Conservation (phyloP, 2,329 filamentous ascomycete species). For the Ceratocystis ficicola region DNA sequence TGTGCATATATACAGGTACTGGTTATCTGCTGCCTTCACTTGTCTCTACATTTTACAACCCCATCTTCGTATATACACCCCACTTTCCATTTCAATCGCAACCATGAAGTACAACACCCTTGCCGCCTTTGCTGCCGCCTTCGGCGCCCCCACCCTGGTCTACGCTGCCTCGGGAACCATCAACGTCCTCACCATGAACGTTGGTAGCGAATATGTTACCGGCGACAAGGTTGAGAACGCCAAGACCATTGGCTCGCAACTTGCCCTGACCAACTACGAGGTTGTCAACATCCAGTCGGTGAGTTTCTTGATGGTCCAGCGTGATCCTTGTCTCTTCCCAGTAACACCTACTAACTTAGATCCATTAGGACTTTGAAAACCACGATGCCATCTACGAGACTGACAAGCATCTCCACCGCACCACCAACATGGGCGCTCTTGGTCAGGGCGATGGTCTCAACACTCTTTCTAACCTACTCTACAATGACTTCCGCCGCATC, state of each 20-base stretch:
- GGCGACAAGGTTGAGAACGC: slow-evolving; percentile 51
- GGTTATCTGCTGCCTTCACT: not conserved
- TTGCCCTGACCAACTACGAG: slow-evolving; percentile 46
- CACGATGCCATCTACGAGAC: slow-evolving; percentile 51
- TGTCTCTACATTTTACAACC: not conserved
- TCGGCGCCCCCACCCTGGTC: slow-evolving; percentile 18
- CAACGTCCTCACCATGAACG: slow-evolving; percentile 44
- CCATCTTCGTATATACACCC: not conserved
- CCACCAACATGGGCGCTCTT: slow-evolving; percentile 52
- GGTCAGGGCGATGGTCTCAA: slow-evolving; percentile 53
- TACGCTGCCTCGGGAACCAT: slow-evolving; percentile 31
- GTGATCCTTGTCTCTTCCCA: not conserved
- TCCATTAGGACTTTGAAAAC: slow-evolving; percentile 48
- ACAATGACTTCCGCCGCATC: slow-evolving; percentile 42
- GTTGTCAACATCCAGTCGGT: slow-evolving; percentile 55
- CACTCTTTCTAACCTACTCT: slow-evolving; percentile 47
- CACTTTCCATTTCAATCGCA: not conserved
- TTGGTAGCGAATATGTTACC: slow-evolving; percentile 49
- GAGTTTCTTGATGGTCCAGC: not conserved
- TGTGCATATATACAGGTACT: not conserved
- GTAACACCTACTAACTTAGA: slow-evolving; percentile 4
- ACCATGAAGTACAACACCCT: slow-evolving; percentile 20
- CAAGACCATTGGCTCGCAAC: slow-evolving; percentile 42
- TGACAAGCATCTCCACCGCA: slow-evolving; percentile 48
- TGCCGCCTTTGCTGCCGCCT: slow-evolving; percentile 15